Evolutionary conservation across 1,284 basidiomycete genomes (phyloP), one percentile per base, ranked within the genome.

Genomic region (Ceratobasidium sp.): DNA sequence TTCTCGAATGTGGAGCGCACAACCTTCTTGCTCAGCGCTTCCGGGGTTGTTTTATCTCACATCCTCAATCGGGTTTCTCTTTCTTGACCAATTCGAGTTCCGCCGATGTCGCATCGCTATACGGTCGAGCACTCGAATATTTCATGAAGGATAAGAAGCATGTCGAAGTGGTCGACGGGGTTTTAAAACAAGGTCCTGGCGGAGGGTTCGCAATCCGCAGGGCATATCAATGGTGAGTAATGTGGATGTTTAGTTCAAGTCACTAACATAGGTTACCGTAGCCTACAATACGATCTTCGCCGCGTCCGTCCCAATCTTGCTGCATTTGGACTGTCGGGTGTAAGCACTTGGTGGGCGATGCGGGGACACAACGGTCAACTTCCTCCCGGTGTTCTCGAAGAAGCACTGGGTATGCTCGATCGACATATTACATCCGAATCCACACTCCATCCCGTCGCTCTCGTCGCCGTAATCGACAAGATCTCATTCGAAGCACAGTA

Each of bases 31-130:
- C 64, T 57, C 64, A 69, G 48, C 50, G 64, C 10, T 69, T 69
- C 39, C 28, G 64, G 36, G 52, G 50, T 18, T 69, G 64, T n/a
- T 69, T 69, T 52, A 39, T 69, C 12, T 69, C 64, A 2, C 64
- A 69, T 23, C 64, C 64, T 16, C 64, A 69, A 26, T 69, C 64
- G 2, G 64, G 64, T 8, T 69, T 69, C 36, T 69, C 64, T 10
- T 69, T 53, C 36, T 14, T 69, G 36, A 43, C 48, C 18, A 69
- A 69, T 23, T 50, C 64, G n/a, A 41, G 21, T 14, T 39, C 52
- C 3, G 48, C 52, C 16, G 64, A 69, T n/a, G 64, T 52, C 5
- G 64, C 64, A 43, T 69, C 64, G 50, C 39, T 69, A 18, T 69
- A 69, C 39, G 64, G 64, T 6, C 64, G 64, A 9, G 52, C 21